Percentiles rank a stretch among this genome's conserved stretches.
These are phyloP conservation scores for Trichoderma gracile DNA, from an alignment of 2,329 filamentous ascomycete species.

Conservation along the genomic window DNA sequence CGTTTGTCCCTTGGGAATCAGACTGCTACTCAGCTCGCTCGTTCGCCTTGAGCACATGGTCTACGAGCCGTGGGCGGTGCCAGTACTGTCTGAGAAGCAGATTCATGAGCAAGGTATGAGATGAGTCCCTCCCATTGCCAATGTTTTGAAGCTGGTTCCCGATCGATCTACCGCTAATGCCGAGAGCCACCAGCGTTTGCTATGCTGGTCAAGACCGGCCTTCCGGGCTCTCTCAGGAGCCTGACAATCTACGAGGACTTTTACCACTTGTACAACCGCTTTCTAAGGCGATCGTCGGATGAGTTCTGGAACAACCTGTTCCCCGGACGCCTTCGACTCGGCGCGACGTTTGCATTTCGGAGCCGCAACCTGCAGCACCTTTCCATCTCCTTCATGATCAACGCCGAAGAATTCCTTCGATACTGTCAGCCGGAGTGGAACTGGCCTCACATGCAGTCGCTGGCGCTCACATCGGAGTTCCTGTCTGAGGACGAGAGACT, in stretches of 20 bases:
- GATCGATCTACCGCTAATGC: constrained; percentile 21
- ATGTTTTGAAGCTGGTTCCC: too few relatives aligned
- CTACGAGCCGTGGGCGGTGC: constrained; percentile 40
- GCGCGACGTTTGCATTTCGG: not conserved
- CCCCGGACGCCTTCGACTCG: constrained; percentile 3
- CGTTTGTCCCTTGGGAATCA: constrained; percentile 27
- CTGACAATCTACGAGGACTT: constrained; percentile 36
- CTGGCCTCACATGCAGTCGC: constrained; percentile 34
- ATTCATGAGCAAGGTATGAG: constrained; percentile 28
- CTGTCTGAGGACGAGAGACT: constrained; percentile 28
- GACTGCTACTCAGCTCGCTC: constrained; percentile 32
- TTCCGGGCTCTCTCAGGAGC: constrained; percentile 33
- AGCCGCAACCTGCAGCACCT: constrained; percentile 36
- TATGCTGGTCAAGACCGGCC: constrained; percentile 8
- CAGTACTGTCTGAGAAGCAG: constrained; percentile 25
- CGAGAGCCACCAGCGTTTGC: constrained; percentile 25
- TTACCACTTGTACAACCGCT: constrained; percentile 28
- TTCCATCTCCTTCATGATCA: constrained; percentile 34
- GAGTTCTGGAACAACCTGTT: not conserved
- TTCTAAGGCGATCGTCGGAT: constrained; percentile 8
- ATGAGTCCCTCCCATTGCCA: constrained; percentile 32
- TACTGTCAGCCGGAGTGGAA: not conserved
- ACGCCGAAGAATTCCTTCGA: constrained; percentile 34
- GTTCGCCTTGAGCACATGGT: constrained; percentile 34
- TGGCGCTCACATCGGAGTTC: constrained; percentile 39